Evolutionary conservation across 2,329 filamentous ascomycete species (phyloP).

Genomic region (Ophiosphaerella korrae): DNA sequence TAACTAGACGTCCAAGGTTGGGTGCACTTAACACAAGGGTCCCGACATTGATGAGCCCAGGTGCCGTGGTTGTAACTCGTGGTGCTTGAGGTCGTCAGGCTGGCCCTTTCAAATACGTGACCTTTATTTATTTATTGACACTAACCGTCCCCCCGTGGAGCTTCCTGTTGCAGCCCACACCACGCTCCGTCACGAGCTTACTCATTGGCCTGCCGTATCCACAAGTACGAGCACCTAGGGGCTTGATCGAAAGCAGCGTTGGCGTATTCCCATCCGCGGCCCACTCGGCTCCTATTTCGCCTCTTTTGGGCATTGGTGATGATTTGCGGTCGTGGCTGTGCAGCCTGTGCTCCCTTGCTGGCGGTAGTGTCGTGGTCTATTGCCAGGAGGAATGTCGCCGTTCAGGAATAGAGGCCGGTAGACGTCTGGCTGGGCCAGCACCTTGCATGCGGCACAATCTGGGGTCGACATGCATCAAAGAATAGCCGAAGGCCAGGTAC

Average conservation of each 20-base stretch:
- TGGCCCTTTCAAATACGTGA: background rate
- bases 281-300: slow-evolving; percentile 18
- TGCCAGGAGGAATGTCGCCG: slow-evolving; percentile 16
- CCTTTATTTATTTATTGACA: background rate
- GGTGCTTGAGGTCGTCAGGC: no score
- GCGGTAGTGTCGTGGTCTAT: background rate
- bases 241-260: slow-evolving; percentile 25
- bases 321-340: slow-evolving; percentile 18
- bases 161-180: slow-evolving; percentile 19
- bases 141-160: background rate
- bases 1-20: background rate
- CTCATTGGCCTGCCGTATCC: slow-evolving; percentile 23
- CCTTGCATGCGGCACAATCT: slow-evolving; percentile 8
- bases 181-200: slow-evolving; percentile 18
- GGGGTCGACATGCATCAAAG: background rate
- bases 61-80: no score
- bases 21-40: no score
- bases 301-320: slow-evolving; percentile 23
- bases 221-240: slow-evolving; percentile 13
- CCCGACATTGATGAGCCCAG: no score
- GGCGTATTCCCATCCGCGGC: slow-evolving; percentile 5
- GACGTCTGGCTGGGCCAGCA: slow-evolving; percentile 10
- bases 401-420: slow-evolving; percentile 9
- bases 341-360: slow-evolving; percentile 18
- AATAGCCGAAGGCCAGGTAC: slow-evolving; percentile 3